Evolutionary conservation across 2,329 filamentous ascomycete species (phyloP), one percentile per base, ranked within the genome.

Genomic region (Aspergillus sojae): DNA sequence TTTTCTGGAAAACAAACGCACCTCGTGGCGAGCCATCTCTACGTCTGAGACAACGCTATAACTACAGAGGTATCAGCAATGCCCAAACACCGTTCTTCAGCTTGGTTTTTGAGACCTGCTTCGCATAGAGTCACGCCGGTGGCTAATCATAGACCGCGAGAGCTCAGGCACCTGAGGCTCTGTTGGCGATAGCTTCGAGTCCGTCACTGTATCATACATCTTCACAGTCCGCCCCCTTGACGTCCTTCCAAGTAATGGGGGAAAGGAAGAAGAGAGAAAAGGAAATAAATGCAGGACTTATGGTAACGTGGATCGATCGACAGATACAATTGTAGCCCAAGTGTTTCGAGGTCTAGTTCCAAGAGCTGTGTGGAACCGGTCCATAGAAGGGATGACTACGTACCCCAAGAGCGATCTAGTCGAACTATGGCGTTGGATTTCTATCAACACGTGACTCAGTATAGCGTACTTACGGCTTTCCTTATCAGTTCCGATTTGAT

Each of bases 11-110:
- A 26, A 62, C 28, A 68, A 62, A 72, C 79, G 59, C 74, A 95
- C 92, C 86, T 98, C 94, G 76, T 97, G 92, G 58, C 96, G 93
- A 23, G 95, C 94, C 95, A 99, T 98, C 77, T 97, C 94, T n/a
- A 98, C 94, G 78, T 97, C 93, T 69, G 93, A 93, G 71, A 97
- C 90, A 70, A 97, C 89, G 79, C 92, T 96, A 41, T 89, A 79
- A 69, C 82, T 85, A 67, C 6, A 59, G 10, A 32, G 48, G 36
- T 23, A 59, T 77, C 54, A 76, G 72, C 48, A 36, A 50, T n/a
- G 19, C n/a, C 21, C 48, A 50, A 14, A 23, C 23, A 50, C 7
- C 36, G 36, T 45, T 46, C 16, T 32, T 64, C 21, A 32, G 55
- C 56, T 64, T 26, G 34, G 11, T 43, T 57, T 16, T 58, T 58